Base-by-base conservation (phyloP, 768 basidiomycete genomes). In the Mycena latifolia region DNA sequence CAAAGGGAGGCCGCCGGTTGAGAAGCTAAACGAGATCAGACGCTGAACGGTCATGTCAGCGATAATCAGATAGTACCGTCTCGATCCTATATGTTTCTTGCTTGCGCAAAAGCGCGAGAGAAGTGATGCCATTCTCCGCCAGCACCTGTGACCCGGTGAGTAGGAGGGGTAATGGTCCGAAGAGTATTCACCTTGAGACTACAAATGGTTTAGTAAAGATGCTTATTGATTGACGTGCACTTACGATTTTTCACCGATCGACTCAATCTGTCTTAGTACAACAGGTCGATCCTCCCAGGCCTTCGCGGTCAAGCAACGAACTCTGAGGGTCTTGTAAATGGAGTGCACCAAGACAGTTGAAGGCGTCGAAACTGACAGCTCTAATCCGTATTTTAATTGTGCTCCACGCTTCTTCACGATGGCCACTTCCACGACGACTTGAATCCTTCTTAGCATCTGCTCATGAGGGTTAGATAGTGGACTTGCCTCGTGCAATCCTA, bases 241-340 rank as follows among this genome's bases (percentile, higher is more conserved):
- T 75, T 61, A 94, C 93, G 93, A 94, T 86, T 94, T 95, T 73
- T 95, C 94, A 33, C 96, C 97, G 45, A 99, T 90, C n/a, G 90
- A 88, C 35, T 93, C 89, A 54, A 99, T 85, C 75, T 99, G 97
- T 17, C 92, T 86, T 58, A 99, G 85, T 9, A 97, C 91, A 17
- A 90, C 80, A 6, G 95, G 89, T 22, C 93, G 82, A 72, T 95
- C 92, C 72, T 98, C 96, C 97, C 97, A 99, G 46, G 94, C 91
- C 71, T 91, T 95, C 5, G 93, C 94, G 56, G 82, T 85, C 39
- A 98, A 73, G 69, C 90, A 92, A 14, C 96, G 90, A 27, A 91
- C 77, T 29, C 95, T 94, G 41, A n/a, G 51, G 10, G 41, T 24
- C 43, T 43, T 39, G n/a, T 56, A 37, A 53, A 11, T 43, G 41